These are phyloP conservation scores for Hebeloma cylindrosporum DNA, from an alignment of 768 basidiomycete species.

Conservation along the genomic window DNA sequence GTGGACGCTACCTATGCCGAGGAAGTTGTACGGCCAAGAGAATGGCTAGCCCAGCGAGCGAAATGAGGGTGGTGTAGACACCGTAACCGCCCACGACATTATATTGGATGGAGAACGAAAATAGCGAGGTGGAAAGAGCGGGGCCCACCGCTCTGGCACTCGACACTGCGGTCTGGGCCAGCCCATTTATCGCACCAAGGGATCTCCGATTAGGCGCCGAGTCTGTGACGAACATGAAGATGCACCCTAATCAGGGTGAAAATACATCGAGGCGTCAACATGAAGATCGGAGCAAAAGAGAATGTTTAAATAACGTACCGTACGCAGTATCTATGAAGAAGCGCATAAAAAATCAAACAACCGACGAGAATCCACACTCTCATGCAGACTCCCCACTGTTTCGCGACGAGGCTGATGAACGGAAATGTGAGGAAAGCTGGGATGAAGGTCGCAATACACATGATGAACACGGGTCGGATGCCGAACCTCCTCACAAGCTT, in stretches of 20 bases:
- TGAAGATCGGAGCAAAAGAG: background rate
- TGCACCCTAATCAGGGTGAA: slow-evolving; percentile 44
- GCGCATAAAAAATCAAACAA: slow-evolving; percentile 29
- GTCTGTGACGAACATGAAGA: slow-evolving; percentile 59
- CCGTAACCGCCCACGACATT: slow-evolving; percentile 17
- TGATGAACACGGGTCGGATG: slow-evolving; percentile 47
- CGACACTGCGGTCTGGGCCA: slow-evolving; percentile 25
- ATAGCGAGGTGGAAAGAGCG: slow-evolving; percentile 52
- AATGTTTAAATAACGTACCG: slow-evolving; percentile 9
- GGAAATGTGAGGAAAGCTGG: slow-evolving; percentile 52
- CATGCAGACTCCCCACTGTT: background rate
- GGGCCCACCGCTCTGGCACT: slow-evolving; percentile 43
- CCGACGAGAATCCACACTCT: background rate
- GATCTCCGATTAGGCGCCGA: slow-evolving; percentile 54
- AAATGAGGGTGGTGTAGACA: slow-evolving; percentile 2
- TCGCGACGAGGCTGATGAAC: slow-evolving; percentile 26
- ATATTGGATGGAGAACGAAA: slow-evolving; percentile 51
- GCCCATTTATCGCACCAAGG: slow-evolving; percentile 59
- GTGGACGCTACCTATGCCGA: no score
- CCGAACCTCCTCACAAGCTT: slow-evolving; percentile 47
- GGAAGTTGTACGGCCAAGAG: no score
- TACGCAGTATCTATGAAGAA: slow-evolving; percentile 19
- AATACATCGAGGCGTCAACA: background rate
- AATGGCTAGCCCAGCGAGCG: no score
- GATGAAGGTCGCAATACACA: slow-evolving; percentile 40